phyloP scores from a whole-genome alignment of 805 yeast species.

The Monosporozyma servazzii region DNA sequence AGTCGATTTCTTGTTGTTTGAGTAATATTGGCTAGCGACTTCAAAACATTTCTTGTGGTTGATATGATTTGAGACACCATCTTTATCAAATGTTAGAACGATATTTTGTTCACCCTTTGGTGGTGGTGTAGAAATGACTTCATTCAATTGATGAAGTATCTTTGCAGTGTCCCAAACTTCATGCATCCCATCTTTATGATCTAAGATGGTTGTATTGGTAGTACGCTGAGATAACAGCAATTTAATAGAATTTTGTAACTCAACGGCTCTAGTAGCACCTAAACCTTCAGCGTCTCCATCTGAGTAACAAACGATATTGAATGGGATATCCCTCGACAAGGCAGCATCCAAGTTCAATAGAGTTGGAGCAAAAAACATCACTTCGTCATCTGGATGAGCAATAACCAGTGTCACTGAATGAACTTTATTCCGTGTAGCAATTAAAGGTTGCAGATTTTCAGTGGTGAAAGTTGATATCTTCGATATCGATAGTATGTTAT shows the following conservation, averaged over 20 bases:
- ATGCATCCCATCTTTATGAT: conserved; percentile 60
- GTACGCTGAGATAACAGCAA: conserved; percentile 12
- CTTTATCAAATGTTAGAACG: conserved; percentile 68
- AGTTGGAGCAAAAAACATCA: conserved; percentile 88
- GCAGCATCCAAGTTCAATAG: conserved; percentile 17
- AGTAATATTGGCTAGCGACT: conserved; percentile 33
- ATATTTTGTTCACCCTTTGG: conserved; percentile 2
- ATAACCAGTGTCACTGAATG: conserved; percentile 36
- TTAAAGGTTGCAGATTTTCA: not conserved
- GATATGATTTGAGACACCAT: conserved; percentile 80
- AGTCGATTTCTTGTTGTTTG: not conserved
- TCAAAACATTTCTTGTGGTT: conserved; percentile 64
- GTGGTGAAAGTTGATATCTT: not conserved
- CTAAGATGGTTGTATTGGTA: conserved; percentile 20
- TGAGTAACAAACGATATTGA: conserved; percentile 62
- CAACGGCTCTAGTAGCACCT: conserved; percentile 54
- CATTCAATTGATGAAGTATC: conserved; percentile 7
- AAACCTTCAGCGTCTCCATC: conserved; percentile 69
- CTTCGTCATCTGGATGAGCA: conserved; percentile 98
- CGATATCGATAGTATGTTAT: conserved; percentile 2
- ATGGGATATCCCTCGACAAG: conserved; percentile 12
- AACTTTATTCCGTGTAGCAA: not conserved
- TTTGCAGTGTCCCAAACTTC: conserved; percentile 48
- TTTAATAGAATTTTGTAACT: conserved; percentile 34
- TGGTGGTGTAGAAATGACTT: not conserved